Conservation (phyloP, 2,329 filamentous ascomycete genomes). For the Pseudomassariella vexata region DNA sequence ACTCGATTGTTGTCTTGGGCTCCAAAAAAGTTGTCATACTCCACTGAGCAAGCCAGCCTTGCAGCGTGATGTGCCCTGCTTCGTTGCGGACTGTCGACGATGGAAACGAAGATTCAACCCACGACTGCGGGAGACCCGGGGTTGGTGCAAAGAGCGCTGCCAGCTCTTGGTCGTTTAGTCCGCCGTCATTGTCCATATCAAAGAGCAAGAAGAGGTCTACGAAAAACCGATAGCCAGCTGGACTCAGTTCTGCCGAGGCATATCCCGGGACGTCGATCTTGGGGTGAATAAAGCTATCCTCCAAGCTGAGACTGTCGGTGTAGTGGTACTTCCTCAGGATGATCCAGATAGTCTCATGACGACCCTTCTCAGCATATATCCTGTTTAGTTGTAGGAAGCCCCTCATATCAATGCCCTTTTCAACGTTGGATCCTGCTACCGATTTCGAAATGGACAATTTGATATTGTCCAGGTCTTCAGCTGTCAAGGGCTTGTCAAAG, state of each 20-base stretch:
- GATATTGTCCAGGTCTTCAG: conserved; percentile 83
- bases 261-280: conserved; percentile 92
- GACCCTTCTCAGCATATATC: conserved; percentile 93
- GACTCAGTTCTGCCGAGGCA: conserved; percentile 88
- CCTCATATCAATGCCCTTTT: conserved; percentile 70
- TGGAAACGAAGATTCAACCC: conserved; percentile 85
- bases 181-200: conserved; percentile 96
- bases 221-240: conserved; percentile 93
- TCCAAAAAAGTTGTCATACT: conserved; percentile 99
- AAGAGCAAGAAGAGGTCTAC: conserved; percentile 93
- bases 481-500: conserved; percentile 79
- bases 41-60: conserved; percentile 98
- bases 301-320: conserved; percentile 87
- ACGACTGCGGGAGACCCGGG: conserved; percentile 79
- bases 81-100: conserved; percentile 93
- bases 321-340: conserved; percentile 94
- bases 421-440: conserved; percentile 54
- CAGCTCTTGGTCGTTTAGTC: conserved; percentile 80
- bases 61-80: conserved; percentile 87
- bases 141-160: conserved; percentile 87
- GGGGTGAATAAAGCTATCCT: conserved; percentile 85
- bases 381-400: conserved; percentile 91
- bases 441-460: conserved; percentile 76
- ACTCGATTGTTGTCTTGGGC: conserved; percentile 90
- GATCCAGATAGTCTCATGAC: conserved; percentile 97